Base-by-base conservation (phyloP, 305 asterid genomes). In the Fraxinus latifolia region DNA sequence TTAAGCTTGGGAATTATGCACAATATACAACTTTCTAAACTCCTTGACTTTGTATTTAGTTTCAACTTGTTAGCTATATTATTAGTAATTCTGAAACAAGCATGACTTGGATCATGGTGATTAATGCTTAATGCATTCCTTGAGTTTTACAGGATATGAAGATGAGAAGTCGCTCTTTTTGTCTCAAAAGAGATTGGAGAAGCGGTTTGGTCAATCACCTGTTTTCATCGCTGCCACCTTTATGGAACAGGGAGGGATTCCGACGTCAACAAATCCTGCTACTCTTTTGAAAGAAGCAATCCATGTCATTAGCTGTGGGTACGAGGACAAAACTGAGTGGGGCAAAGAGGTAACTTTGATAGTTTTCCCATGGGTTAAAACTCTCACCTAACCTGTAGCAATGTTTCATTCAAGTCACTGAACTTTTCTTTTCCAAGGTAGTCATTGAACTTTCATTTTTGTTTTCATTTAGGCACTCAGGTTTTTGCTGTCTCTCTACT, bases 301-400 rank as follows among this genome's bases (percentile, higher is more conserved):
- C 39, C 89, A 86, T 68, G 88, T 86, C 71, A 83, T 86, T 83
- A 86, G 88, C 78, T 86, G 88, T 81, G 88, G 88, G 53, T 86
- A 86, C 8, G 88, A 86, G 81, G 88, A 86, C 79, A 86, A 86
- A 68, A 55, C 88, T n/a, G 88, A 86, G 74, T 86, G 88, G 88
- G 88, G 88, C 65, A 82, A 82, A 82, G 85, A 82, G 85, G 82
- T 82, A 75, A 31, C 47, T 67, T 67, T 27, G 36, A 9, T 67
- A 25, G 36, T 67, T 27, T 62, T 67, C 36, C 71, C 15, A 21
- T 60, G 32, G 5, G 71, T 60, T 60, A 60, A 60, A 60, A 60
- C 71, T 21, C 15, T 23, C 71, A 60, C 71, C 0, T 31, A 21
- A 60, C 71, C 12, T 60, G 32, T 60, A 60, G 15, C 71, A 60